Evolutionary conservation across 169 alveolate genomes (phyloP), one percentile per base, ranked within the genome.

Genomic region (Plasmodium berghei): DNA sequence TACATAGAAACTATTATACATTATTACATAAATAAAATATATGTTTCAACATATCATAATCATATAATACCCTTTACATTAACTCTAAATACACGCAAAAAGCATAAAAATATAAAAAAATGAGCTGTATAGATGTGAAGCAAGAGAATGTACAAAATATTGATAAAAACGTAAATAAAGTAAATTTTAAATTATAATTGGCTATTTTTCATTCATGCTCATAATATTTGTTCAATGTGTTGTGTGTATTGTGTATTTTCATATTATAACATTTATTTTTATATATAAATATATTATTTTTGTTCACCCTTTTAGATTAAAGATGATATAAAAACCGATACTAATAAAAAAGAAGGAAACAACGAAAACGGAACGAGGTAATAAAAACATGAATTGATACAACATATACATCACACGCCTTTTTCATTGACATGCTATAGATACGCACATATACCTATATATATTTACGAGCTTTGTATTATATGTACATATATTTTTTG

Each of bases 41-140:
- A 16, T 72, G 14, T 45, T 28, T 72, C 16, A 34, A 4, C 5
- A 3, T 72, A 49, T 20, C 16, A 58, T 61, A 20, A 72, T 42
- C 5, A 24, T 54, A 12, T 72, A 45, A 64, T 3, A 52, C n/a
- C 26, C 10, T 42, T n/a, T 54, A 8, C 40, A 9, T 18, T 54
- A 72, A 72, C 22, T 42, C 55, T 14, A 72, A 54, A 52, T 12
- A 72, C 52, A 56, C 22, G 28, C 42, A 55, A 67, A 52, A 26
- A 52, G 14, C 28, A 70, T 45, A 70, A 70, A 56, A 42, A 54
- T 49, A 54, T 22, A 52, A 58, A 58, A 75, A 75, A 66, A 75
- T 75, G 89, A 75, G 77, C 58, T 75, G 89, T 59, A 62, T 75
- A 56, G 89, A 75, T 48, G 8, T 75, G 59, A 75, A 75, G 42